Evolutionary conservation across 257 asterid genomes (phyloP).

Genomic region (Lantana camara): DNA sequence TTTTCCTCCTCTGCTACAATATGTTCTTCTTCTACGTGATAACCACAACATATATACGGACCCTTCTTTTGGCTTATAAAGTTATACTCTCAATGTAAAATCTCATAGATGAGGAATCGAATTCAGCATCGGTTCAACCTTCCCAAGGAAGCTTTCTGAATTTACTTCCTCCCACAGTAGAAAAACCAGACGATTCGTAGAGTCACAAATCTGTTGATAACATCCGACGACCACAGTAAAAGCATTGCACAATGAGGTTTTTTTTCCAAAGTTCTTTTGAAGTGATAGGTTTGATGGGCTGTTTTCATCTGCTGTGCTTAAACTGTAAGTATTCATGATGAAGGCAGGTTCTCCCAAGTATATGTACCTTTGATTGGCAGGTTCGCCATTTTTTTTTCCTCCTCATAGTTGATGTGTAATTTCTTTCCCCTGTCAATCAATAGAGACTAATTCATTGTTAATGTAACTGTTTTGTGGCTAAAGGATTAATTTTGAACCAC

Average conservation of each 20-base stretch:
- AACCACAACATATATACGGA: conserved; percentile 5
- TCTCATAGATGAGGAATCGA: conserved; percentile 59
- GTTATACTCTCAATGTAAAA: conserved; percentile 4
- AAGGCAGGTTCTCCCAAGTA: conserved; percentile 30
- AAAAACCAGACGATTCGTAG: conserved; percentile 45
- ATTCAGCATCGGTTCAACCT: conserved; percentile 48
- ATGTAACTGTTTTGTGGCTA: too few species aligned
- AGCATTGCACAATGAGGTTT: conserved; percentile 10
- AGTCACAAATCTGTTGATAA: conserved; percentile 40
- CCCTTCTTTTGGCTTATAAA: too few species aligned
- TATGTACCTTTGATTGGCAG: conserved; percentile 35
- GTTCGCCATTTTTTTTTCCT: too few species aligned
- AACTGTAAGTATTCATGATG: conserved; percentile 44
- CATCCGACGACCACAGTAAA: conserved; percentile 35
- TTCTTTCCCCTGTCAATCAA: conserved; percentile 21
- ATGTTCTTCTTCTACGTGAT: not conserved
- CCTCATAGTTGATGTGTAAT: conserved; percentile 34
- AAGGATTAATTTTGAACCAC: conserved; percentile 25
- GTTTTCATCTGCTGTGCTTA: conserved; percentile 35
- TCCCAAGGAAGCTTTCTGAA: conserved; percentile 71
- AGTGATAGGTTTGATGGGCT: conserved; percentile 34
- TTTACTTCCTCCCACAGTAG: conserved; percentile 54
- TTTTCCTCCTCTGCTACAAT: conserved; percentile 17
- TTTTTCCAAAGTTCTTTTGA: conserved; percentile 21
- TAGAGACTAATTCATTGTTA: conserved; percentile 27